Evolutionary conservation across 306 rosid species (phyloP), one percentile per base, ranked within the genome.

Genomic region (Inga oerstediana): DNA sequence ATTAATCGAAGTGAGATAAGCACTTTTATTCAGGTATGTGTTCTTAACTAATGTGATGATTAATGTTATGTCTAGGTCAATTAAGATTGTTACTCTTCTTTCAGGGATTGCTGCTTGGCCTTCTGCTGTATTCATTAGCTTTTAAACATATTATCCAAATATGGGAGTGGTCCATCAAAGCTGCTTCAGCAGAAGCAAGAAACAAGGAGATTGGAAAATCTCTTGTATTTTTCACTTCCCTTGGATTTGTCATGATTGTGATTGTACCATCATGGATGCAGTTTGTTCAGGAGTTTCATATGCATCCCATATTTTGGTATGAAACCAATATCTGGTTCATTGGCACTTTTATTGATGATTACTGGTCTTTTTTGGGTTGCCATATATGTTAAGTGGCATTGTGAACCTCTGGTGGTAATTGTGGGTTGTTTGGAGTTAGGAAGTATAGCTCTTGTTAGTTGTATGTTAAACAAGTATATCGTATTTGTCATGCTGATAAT

Each of bases 21-120:
- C 85, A 87, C 86, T 30, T 89, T 96, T 85, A 90, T 92, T 84
- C 97, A 96, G 98, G 99, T 96, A 87, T 74, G 80, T 54, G 12
- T 84, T 69, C 80, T 27, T 79, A 75, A n/a, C 59, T 83, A 73
- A 80, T 45, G 59, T 86, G 78, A 68, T 84, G 78, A 56, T 54
- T 35, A 75, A 46, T 81, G 71, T 79, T 84, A 34, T 69, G 62
- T 61, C 74, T 82, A 44, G 82, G 86, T 79, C 62, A 75, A n/a
- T 85, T 46, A 81, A 83, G 71, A n/a, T 79, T 49, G 78, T 86
- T 75, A 51, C 70, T 81, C 61, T 84, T 86, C 59, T 48, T 90
- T 88, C 89, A 96, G 99, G 99, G 98, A 69, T 65, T 94, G 87
- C 86, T 96, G 84, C 92, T 94, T 83, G 98, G 99, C 79, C 97